A percentile compares a stretch with the other conserved stretches of the same genome.
phyloP scores from a whole-genome alignment of 495 filamentous ascomycete genomes.

The Pseudomonodictys pantanalensis region DNA sequence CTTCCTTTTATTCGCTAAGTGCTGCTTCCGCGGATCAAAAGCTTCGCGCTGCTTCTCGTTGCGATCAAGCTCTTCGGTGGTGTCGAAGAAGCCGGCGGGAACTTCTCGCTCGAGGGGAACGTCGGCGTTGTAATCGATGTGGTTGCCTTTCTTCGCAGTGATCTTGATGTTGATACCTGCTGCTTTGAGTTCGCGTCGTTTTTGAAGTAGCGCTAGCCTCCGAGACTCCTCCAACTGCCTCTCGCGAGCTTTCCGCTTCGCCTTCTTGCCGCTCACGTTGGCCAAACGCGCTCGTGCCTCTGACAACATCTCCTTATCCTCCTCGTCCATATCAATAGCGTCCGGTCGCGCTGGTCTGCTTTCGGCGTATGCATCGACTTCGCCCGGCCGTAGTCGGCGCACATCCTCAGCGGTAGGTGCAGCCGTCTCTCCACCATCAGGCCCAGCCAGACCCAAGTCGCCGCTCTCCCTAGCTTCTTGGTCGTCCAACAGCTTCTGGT shows the following conservation, averaged over 20 bases:
- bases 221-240: conserved; percentile 92
- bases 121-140: conserved; percentile 99
- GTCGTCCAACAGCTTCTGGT: conserved; percentile 94
- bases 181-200: conserved; percentile 92
- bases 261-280: conserved; percentile 98
- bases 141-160: conserved; percentile 82
- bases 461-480: conserved; percentile 85
- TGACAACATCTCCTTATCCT: conserved; percentile 99
- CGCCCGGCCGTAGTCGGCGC: conserved; percentile 76
- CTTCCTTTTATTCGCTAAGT: conserved; percentile 93
- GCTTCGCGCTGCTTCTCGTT: conserved; percentile 86
- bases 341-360: conserved; percentile 95
- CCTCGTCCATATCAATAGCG: conserved; percentile 96
- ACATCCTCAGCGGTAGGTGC: conserved; percentile 95
- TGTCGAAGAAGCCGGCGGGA: conserved; percentile 90
- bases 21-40: conserved; percentile 92
- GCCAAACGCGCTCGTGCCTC: conserved; percentile 94
- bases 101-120: conserved; percentile 95
- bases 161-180: conserved; percentile 98
- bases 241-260: conserved; percentile 95
- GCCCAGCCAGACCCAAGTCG: conserved; percentile 81
- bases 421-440: conserved; percentile 78
- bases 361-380: conserved; percentile 94
- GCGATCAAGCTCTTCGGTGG: conserved; percentile 67
- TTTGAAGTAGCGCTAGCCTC: conserved; percentile 84